Base-by-base conservation (phyloP, 768 basidiomycete species). In the Obba rivulosa region DNA sequence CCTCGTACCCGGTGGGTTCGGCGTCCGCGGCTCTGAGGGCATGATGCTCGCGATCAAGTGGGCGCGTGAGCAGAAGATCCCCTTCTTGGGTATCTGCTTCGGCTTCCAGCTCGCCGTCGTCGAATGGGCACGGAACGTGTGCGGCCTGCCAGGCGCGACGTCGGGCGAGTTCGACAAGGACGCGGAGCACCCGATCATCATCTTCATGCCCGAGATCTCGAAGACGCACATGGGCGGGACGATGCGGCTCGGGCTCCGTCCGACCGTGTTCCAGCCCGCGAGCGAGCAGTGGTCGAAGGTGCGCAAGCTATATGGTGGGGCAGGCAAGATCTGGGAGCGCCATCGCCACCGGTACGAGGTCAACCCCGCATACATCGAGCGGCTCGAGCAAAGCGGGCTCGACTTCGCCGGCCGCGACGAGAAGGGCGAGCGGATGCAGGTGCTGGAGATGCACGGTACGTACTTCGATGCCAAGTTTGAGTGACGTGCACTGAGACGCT, bases 121-220 rank as follows among this genome's bases (percentile, higher is more conserved):
- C 46, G 95, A 99, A 64, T 98, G 90, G 87, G 88, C 91, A 11
- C 75, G 94, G 41, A 85, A 87, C 62, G 83, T 96, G 7, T 75
- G 90, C 54, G 80, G 78, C 16, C 71, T 94, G 40, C 56, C 74
- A 88, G 92, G 81, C 48, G 92, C 95, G 4, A 87, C 83, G 41
- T 98, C 95, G 3, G 69, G 80, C 24, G 95, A 99, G 66, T 88
- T 98, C 57, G 67, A 76, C 35, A 61, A 78, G 3, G 66, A 79
- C 1, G 71, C 83, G 2, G 64, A 70, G n/a, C 71, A 85, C 54
- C 88, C 87, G 0, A 75, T 93, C 48, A 75, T 97, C 67, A 77
- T 98, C 57, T 98, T 94, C 78, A 99, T 99, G 96, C 96, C 96
- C 16, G 96, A 99, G 65, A 90, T 99, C 57, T 96, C 92, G 10